Percentiles rank a stretch among this genome's conserved stretches.
phyloP scores from a whole-genome alignment of 2,329 filamentous ascomycete species.

The Aureobasidium sp. region DNA sequence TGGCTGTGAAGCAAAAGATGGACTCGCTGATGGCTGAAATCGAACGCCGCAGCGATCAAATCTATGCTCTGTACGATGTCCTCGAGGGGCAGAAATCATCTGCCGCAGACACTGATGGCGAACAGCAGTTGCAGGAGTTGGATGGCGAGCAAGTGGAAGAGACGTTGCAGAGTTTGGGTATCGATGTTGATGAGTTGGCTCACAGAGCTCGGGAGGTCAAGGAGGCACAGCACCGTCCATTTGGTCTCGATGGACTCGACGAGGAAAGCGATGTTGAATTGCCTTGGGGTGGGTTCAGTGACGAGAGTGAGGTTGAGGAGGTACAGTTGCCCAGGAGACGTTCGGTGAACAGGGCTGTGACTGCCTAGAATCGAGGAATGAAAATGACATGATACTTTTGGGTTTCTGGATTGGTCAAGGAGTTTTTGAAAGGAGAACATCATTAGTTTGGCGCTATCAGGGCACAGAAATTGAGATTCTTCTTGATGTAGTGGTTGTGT shows the following conservation, averaged over 20 bases:
- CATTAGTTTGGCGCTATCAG: not conserved
- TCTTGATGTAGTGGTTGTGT: not conserved
- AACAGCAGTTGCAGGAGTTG: constrained; percentile 20
- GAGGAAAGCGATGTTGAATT: constrained; percentile 18
- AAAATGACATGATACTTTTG: not conserved
- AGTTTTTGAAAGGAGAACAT: not conserved
- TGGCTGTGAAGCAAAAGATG: constrained; percentile 54
- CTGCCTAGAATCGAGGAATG: not conserved
- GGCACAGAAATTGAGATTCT: not conserved
- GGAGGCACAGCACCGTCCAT: not conserved
- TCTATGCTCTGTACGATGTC: constrained; percentile 78
- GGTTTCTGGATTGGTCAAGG: not conserved
- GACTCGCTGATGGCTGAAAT: constrained; percentile 55
- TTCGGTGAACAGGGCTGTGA: not conserved
- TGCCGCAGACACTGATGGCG: constrained; percentile 46
- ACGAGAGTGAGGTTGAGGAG: constrained; percentile 24
- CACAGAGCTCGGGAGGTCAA: constrained; percentile 1
- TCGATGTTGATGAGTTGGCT: constrained; percentile 29
- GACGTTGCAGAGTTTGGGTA: constrained; percentile 35
- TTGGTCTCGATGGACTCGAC: constrained; percentile 20
- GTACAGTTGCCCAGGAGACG: not conserved
- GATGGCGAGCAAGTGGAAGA: constrained; percentile 35
- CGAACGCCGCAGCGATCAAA: constrained; percentile 68
- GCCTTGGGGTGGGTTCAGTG: constrained; percentile 17
- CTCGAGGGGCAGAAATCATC: constrained; percentile 64